These are phyloP conservation scores for Globisporangium nagaii DNA, from an alignment of 352 stramenopile species.

Conservation along the genomic window DNA sequence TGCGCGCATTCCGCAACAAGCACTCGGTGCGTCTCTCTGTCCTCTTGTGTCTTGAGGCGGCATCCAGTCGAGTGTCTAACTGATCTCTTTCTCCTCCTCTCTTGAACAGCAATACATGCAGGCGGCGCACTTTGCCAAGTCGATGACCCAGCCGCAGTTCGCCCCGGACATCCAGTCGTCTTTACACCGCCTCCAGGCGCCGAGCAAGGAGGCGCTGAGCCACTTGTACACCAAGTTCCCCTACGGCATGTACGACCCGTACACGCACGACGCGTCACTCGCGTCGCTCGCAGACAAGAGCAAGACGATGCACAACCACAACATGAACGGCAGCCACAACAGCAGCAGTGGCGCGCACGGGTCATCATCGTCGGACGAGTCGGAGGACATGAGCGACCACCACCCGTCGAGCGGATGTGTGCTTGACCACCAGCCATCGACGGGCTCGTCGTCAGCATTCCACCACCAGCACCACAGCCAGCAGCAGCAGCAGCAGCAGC, in stretches of 20 bases:
- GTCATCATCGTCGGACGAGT: slow-evolving; percentile 18
- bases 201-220: slow-evolving; percentile 6
- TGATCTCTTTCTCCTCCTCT: neutral
- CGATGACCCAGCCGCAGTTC: slow-evolving; percentile 4
- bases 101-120: slow-evolving; percentile 9
- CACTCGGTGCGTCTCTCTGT: slow-evolving; percentile 27
- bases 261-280: slow-evolving; percentile 28
- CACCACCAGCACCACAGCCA: neutral
- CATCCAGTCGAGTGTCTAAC: neutral
- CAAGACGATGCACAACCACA: neutral
- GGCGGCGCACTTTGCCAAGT: slow-evolving; percentile 1
- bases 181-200: slow-evolving; percentile 12
- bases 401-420: slow-evolving; percentile 17
- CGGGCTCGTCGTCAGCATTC: no score
- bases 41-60: neutral
- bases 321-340: neutral
- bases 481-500: neutral
- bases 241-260: slow-evolving; percentile 26
- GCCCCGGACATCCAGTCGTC: slow-evolving; percentile 12
- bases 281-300: neutral
- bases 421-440: slow-evolving; percentile 15
- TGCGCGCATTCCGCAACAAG: slow-evolving; percentile 38
- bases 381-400: slow-evolving; percentile 12
- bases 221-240: slow-evolving; percentile 21
- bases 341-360: neutral